Evolutionary conservation across 2,329 filamentous ascomycete genomes (phyloP), one percentile per base, ranked within the genome.

Genomic region (Neobulgaria alba): DNA sequence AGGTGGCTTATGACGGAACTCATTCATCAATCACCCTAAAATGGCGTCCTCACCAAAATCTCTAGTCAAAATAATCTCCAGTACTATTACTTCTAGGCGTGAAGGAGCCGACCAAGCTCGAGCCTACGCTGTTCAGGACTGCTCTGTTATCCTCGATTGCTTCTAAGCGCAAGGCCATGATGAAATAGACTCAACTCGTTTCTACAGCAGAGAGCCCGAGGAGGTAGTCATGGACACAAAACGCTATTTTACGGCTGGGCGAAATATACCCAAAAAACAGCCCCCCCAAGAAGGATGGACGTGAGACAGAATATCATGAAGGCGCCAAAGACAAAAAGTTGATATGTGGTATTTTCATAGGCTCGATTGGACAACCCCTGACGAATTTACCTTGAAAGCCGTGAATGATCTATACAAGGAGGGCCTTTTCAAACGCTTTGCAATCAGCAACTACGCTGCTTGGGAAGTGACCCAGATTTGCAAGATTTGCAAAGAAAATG

Each of bases 161-260:
- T 75, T 85, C 56, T 76, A 82, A 56, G 64, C 67, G 16, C 68
- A 75, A 52, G 79, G 79, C 15, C 79, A 83, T 62, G 71, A 74
- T 53, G 80, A 85, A 52, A 59, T 85, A 38, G 82, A 85, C 56
- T 84, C 79, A 1, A 18, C 33, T 19, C 17, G 18, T n/a, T 15
- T 35, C 4, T 35, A 35, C 10, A 18, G 79, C 81, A n/a, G n/a
- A n/a, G n/a, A n/a, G n/a, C n/a, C n/a, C n/a, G n/a, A n/a, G 71
- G 64, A 23, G 79, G 80, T 39, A 67, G 71, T 41, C 78, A 82
- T 41, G 81, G 85, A 56, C n/a, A n/a, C n/a, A n/a, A n/a, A n/a
- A n/a, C n/a, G n/a, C n/a, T n/a, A n/a, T n/a, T n/a, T 35, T 33
- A 2, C 12, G 7, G 7, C 23, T 12, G 7, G 12, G n/a, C n/a